These are phyloP conservation scores for Solanum chiquidenum DNA, from an alignment of 257 asterid genomes.

Conservation along the genomic window DNA sequence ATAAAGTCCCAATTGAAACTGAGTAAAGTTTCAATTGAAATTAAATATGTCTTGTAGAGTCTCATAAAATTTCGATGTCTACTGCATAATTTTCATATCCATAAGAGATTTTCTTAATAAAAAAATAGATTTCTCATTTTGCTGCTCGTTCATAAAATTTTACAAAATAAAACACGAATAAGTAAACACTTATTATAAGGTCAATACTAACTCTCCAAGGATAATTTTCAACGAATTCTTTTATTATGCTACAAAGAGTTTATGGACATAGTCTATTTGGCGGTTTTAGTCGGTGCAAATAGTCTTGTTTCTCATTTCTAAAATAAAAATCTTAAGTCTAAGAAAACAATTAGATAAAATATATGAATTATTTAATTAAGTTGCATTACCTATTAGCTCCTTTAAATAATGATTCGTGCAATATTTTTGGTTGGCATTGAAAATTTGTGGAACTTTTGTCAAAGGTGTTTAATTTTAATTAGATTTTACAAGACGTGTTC, in stretches of 20 bases:
- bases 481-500: too few relatives aligned
- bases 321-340: background rate
- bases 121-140: background rate
- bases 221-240: background rate
- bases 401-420: background rate
- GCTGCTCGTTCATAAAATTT: background rate
- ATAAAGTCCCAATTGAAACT: too few relatives aligned
- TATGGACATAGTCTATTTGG: background rate
- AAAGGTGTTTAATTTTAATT: too few relatives aligned
- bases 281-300: background rate
- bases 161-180: background rate
- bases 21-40: too few relatives aligned
- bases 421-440: background rate
- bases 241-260: background rate
- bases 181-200: background rate
- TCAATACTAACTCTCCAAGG: background rate
- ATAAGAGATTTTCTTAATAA: background rate
- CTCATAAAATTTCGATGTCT: too few relatives aligned
- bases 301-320: background rate
- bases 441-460: too few relatives aligned
- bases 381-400: background rate
- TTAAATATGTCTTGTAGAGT: too few relatives aligned
- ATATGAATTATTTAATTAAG: background rate
- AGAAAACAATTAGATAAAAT: background rate
- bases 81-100: background rate